These are phyloP conservation scores for Chrysoporthe deuterocubensis DNA, from an alignment of 2,329 filamentous ascomycete genomes.

Conservation along the genomic window DNA sequence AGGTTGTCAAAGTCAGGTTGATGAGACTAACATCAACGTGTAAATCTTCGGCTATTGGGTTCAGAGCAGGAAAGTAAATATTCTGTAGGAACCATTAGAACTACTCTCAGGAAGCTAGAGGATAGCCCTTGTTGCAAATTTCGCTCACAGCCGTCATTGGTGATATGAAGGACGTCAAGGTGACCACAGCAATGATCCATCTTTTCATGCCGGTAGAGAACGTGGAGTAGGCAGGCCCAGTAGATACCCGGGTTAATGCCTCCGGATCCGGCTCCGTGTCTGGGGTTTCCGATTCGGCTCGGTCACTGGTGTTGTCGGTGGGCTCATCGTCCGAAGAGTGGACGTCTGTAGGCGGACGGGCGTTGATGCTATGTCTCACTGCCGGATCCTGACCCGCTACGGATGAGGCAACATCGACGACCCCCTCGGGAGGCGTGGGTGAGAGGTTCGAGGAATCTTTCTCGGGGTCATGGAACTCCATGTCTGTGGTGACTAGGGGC, in stretches of 20 bases:
- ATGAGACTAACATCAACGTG: conserved; percentile 45
- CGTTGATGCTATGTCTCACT: conserved; percentile 3
- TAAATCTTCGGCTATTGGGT: conserved; percentile 43
- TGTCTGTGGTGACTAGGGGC: conserved; percentile 1
- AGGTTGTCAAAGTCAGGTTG: conserved; percentile 60
- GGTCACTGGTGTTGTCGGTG: conserved; percentile 22
- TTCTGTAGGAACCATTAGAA: conserved; percentile 40
- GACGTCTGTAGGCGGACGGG: conserved; percentile 5
- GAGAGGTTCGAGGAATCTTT: conserved; percentile 4
- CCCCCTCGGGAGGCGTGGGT: conserved; percentile 8
- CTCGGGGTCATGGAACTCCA: conserved; percentile 19
- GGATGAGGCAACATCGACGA: conserved; percentile 19
- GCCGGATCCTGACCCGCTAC: conserved; percentile 23
- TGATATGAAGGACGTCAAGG: conserved; percentile 57
- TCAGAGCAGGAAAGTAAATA: conserved; percentile 55
- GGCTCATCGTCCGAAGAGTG: conserved; percentile 22
- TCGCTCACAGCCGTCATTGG: conserved; percentile 54
- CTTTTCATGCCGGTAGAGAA: conserved; percentile 49
- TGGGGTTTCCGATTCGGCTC: conserved; percentile 15
- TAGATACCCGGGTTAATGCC: conserved; percentile 41
- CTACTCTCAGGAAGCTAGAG: too few relatives aligned
- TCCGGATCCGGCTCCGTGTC: conserved; percentile 32
- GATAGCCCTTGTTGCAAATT: neutral
- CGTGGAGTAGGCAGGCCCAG: conserved; percentile 46
- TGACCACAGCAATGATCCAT: conserved; percentile 59